These are phyloP conservation scores for Antitrichia curtipendula DNA, from an alignment of 225 moss, liverwort and hornwort genomes.

Conservation along the genomic window DNA sequence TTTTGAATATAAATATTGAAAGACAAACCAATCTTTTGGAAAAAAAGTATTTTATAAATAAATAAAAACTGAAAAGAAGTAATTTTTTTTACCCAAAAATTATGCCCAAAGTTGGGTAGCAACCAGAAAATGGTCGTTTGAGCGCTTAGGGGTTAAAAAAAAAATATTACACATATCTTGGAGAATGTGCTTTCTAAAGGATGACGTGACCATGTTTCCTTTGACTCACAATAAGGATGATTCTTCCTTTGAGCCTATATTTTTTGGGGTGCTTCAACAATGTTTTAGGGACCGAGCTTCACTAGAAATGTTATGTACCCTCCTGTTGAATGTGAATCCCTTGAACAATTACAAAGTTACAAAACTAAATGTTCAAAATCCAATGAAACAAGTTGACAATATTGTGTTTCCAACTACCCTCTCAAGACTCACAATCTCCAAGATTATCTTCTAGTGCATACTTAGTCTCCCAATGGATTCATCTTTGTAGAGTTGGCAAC, in stretches of 20 bases:
- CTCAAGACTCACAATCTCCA: too few relatives aligned
- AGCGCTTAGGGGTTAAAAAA: too few relatives aligned
- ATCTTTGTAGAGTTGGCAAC: not conserved
- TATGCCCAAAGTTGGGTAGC: too few relatives aligned
- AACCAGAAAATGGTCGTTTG: too few relatives aligned
- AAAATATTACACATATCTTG: fast-evolving
- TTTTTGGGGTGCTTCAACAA: not conserved
- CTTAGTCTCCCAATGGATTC: not conserved
- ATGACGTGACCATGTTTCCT: not conserved
- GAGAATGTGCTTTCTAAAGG: not conserved
- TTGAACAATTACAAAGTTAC: not conserved
- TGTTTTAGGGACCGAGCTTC: not conserved
- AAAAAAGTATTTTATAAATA: too few relatives aligned
- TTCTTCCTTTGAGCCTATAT: not conserved
- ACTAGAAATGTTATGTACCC: too few relatives aligned
- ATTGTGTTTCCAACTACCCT: not conserved
- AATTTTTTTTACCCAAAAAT: too few relatives aligned
- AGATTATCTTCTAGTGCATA: not conserved
- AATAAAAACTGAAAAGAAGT: too few relatives aligned
- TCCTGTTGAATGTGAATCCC: not conserved
- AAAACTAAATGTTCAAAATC: not conserved
- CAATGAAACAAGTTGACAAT: not conserved
- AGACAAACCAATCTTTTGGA: too few relatives aligned
- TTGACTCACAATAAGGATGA: not conserved
- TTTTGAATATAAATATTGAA: too few relatives aligned